Conservation (phyloP, 225 moss, liverwort and hornwort species). For the Physcomitrium patens region DNA sequence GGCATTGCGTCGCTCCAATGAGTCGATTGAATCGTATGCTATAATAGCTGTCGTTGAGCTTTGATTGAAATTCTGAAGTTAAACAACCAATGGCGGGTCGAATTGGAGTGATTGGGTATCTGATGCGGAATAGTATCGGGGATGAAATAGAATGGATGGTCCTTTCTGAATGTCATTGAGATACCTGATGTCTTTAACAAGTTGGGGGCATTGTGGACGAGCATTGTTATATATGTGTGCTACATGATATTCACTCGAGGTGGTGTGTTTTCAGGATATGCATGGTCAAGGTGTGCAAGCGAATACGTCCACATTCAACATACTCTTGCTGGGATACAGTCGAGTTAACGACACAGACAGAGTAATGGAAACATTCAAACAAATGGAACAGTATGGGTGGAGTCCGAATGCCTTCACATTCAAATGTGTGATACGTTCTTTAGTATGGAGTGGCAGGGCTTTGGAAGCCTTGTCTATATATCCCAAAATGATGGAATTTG, state of each 20-base stretch:
- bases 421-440: slow-evolving; percentile 51
- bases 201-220: too few relatives aligned
- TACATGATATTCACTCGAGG: background rate
- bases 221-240: background rate
- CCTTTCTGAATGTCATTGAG: background rate
- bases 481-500: slow-evolving; percentile 48
- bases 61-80: background rate
- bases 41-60: too few relatives aligned
- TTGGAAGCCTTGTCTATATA: slow-evolving; percentile 40
- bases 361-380: slow-evolving; percentile 42
- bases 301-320: slow-evolving; percentile 59
- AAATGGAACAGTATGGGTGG: slow-evolving; percentile 42
- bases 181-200: too few relatives aligned
- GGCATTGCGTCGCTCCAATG: too few relatives aligned
- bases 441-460: slow-evolving; percentile 42
- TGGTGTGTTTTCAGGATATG: slow-evolving; percentile 47
- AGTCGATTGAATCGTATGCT: too few relatives aligned
- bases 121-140: background rate
- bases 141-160: background rate
- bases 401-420: slow-evolving; percentile 59
- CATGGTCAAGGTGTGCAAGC: slow-evolving; percentile 45
- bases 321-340: slow-evolving; percentile 45
- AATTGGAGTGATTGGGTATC: background rate
- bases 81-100: background rate
- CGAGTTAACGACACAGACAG: slow-evolving; percentile 39